phyloP scores from a whole-genome alignment of 2,329 filamentous ascomycete species.

The Parascedosporium putredinis region DNA sequence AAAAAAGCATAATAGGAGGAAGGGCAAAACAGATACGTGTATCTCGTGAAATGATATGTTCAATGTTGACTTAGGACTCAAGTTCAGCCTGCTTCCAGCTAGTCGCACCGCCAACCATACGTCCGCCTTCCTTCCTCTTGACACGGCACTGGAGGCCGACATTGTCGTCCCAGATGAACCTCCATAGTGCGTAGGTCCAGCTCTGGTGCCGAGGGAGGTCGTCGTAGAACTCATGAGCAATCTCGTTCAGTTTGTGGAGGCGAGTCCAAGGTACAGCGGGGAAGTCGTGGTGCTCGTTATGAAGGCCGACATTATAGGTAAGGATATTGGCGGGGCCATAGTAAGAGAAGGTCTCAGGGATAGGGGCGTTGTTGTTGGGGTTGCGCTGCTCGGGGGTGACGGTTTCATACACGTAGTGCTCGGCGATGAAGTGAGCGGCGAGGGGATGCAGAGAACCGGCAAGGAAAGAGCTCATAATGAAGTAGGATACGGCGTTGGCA shows the following conservation, averaged over 20 bases:
- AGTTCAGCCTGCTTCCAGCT: slow-evolving; percentile 61
- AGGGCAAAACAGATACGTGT: not conserved
- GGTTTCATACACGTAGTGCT: slow-evolving; percentile 79
- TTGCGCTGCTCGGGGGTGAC: slow-evolving; percentile 43
- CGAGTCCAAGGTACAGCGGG: slow-evolving; percentile 92
- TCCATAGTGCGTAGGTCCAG: slow-evolving; percentile 91
- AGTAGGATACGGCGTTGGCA: slow-evolving; percentile 61
- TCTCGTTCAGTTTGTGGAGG: slow-evolving; percentile 63
- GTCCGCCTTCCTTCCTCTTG: slow-evolving; percentile 73
- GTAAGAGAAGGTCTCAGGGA: slow-evolving; percentile 95
- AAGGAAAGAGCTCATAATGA: slow-evolving; percentile 83
- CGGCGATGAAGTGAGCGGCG: slow-evolving; percentile 95
- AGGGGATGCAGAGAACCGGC: slow-evolving; percentile 90
- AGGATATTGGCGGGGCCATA: slow-evolving; percentile 87
- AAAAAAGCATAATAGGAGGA: not conserved
- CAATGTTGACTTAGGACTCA: slow-evolving; percentile 31
- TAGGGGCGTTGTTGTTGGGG: slow-evolving; percentile 49
- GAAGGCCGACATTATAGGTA: slow-evolving; percentile 93
- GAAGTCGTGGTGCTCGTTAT: slow-evolving; percentile 99
- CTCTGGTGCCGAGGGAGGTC: slow-evolving; percentile 77
- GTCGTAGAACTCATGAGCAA: slow-evolving; percentile 86
- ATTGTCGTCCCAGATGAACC: slow-evolving; percentile 83
- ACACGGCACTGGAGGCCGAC: slow-evolving; percentile 88
- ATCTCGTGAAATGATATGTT: not conserved
- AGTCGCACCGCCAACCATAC: slow-evolving; percentile 41